These are phyloP conservation scores for Alopecurus myosuroides DNA, from an alignment of 176 grass and related monocot genomes.

Conservation along the genomic window DNA sequence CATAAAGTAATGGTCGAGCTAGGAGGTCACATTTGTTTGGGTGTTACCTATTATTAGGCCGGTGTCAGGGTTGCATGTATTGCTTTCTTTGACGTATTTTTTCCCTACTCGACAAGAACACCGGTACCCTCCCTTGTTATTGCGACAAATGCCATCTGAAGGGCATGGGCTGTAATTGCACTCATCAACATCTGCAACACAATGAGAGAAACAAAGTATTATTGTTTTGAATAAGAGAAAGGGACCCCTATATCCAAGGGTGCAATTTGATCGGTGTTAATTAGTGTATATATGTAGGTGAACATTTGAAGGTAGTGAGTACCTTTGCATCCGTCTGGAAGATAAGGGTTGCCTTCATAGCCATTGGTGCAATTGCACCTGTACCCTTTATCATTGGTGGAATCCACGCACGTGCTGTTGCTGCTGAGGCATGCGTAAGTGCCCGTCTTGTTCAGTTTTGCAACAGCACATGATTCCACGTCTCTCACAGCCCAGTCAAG, in stretches of 20 bases:
- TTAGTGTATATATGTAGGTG: neutral
- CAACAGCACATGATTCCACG: neutral
- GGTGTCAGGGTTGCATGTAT: neutral
- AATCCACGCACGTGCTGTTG: neutral
- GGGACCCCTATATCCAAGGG: neutral
- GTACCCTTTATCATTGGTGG: slow-evolving; percentile 1
- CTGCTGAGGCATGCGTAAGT: slow-evolving; percentile 7
- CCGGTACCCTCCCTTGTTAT: neutral
- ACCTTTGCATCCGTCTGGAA: slow-evolving; percentile 25
- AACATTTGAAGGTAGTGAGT: neutral
- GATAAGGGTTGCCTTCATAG: slow-evolving; percentile 25
- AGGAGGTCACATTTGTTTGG: neutral
- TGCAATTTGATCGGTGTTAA: neutral
- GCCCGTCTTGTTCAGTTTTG: neutral
- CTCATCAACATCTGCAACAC: slow-evolving; percentile 10
- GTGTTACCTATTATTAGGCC: slow-evolving; percentile 7
- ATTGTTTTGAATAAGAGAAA: neutral
- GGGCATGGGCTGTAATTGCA: slow-evolving; percentile 20
- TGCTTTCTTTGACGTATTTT: neutral
- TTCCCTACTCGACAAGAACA: slow-evolving; percentile 25
- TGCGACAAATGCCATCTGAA: neutral
- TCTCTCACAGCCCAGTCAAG: neutral
- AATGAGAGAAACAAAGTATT: neutral
- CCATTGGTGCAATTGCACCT: slow-evolving; percentile 1
- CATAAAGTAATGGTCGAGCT: neutral